Evolutionary conservation across 495 filamentous ascomycete genomes (phyloP).

Genomic region (Annulohypoxylon moriforme): DNA sequence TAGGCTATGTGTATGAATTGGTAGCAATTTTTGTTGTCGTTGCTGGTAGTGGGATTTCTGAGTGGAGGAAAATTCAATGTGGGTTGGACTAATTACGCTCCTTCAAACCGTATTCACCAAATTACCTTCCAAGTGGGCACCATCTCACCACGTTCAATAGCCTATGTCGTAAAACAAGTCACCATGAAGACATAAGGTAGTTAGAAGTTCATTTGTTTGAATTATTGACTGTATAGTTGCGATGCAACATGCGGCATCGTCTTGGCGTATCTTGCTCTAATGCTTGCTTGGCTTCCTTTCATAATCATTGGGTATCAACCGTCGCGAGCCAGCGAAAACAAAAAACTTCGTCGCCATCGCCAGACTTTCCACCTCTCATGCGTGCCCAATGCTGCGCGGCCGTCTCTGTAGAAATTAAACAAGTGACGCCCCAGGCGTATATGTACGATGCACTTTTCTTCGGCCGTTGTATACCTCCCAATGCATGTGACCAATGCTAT

Average conservation of each 20-base stretch:
- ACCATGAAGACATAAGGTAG: not conserved
- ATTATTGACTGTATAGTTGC: conserved; percentile 30
- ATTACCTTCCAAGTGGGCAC: not conserved
- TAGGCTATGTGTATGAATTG: too few species aligned
- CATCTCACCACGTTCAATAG: not conserved
- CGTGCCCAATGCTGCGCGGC: conserved; percentile 21
- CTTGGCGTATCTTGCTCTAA: conserved; percentile 28
- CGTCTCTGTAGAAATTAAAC: conserved; percentile 30
- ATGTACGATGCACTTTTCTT: conserved; percentile 40
- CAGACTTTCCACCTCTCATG: conserved; percentile 38
- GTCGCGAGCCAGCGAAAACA: conserved; percentile 29
- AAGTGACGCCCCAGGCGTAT: conserved; percentile 35
- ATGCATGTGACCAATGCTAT: conserved; percentile 38
- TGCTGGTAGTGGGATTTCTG: not conserved
- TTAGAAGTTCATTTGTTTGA: conserved; percentile 29
- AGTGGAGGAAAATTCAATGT: not conserved
- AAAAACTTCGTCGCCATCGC: conserved; percentile 11
- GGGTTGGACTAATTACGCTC: not conserved
- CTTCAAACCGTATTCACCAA: not conserved
- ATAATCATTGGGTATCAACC: conserved; percentile 47
- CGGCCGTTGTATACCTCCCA: conserved; percentile 28
- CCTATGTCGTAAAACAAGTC: not conserved
- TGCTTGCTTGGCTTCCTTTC: conserved; percentile 23
- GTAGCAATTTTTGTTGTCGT: not conserved
- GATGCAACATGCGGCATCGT: conserved; percentile 28